A percentile compares a stretch with the other conserved stretches of the same genome.
Conservation (phyloP, 2,329 filamentous ascomycete genomes). For the Pezicula rhizophila region DNA sequence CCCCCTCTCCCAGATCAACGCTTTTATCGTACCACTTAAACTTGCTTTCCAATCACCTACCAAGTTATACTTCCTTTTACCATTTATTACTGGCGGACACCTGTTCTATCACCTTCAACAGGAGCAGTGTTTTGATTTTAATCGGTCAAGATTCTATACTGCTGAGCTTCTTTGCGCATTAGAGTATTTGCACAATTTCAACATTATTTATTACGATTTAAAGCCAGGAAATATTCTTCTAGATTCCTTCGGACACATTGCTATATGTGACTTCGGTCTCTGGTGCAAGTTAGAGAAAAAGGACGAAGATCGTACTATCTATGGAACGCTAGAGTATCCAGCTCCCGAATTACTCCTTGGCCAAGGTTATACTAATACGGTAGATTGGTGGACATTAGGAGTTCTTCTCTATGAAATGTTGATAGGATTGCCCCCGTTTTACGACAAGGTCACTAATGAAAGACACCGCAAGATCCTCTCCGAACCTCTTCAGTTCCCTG, state of each 20-base stretch:
- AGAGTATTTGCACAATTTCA: constrained; percentile 95
- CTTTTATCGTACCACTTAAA: constrained; percentile 97
- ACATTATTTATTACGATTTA: constrained; percentile 96
- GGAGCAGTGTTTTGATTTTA: constrained; percentile 96
- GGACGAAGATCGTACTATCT: constrained; percentile 97
- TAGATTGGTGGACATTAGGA: constrained; percentile 93
- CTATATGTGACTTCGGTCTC: constrained; percentile 93
- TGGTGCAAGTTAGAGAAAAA: constrained; percentile 96
- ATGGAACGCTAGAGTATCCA: constrained; percentile 94
- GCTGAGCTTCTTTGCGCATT: constrained; percentile 92
- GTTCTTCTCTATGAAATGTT: constrained; percentile 98
- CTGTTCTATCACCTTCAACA: constrained; percentile 95
- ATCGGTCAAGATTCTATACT: constrained; percentile 93
- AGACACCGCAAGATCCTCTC: constrained; percentile 99
- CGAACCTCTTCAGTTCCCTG: constrained; percentile 90
- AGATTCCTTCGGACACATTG: constrained; percentile 96
- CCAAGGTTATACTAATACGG: constrained; percentile 94
- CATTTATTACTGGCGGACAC: constrained; percentile 96
- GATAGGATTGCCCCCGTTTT: constrained; percentile 93
- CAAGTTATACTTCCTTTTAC: constrained; percentile 93
- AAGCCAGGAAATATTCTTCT: constrained; percentile 92
- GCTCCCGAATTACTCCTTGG: constrained; percentile 90
- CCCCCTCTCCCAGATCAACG: constrained; percentile 96
- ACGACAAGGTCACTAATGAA: constrained; percentile 98
- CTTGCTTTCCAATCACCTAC: constrained; percentile 99